Conservation (phyloP, 148 eudicot genomes). For the Arbutus unedo region DNA sequence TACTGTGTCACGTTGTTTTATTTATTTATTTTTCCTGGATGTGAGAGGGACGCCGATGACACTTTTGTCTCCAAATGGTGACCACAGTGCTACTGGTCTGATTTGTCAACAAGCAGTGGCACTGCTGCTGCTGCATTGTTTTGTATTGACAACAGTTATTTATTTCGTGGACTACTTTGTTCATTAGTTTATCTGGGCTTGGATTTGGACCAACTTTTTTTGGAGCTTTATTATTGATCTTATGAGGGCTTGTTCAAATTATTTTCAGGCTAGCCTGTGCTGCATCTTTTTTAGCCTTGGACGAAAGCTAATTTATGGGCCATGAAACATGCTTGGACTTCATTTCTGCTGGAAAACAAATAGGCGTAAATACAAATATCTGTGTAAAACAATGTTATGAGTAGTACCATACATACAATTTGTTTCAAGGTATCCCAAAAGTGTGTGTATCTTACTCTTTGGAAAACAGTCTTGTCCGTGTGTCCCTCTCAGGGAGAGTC, state of each 20-base stretch:
- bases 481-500: not conserved
- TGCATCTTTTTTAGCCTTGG: not conserved
- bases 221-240: not conserved
- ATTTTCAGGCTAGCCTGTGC: not conserved
- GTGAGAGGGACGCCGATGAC: too few species aligned
- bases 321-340: not conserved
- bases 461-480: not conserved
- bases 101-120: too few species aligned
- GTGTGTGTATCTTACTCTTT: not conserved
- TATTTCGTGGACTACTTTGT: not conserved
- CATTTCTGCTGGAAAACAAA: not conserved
- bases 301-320: not conserved
- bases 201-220: constrained; percentile 1
- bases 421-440: not conserved
- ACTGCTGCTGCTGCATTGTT: too few species aligned
- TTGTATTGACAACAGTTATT: too few species aligned
- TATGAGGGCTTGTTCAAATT: not conserved
- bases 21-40: too few species aligned
- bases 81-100: too few species aligned
- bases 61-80: too few species aligned
- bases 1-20: too few species aligned
- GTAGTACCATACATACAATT: too few species aligned
- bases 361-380: too few species aligned
- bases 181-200: not conserved
- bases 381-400: too few species aligned